Conservation (phyloP, 2,329 filamentous ascomycete genomes). For the Lasiodiplodia citricola region DNA sequence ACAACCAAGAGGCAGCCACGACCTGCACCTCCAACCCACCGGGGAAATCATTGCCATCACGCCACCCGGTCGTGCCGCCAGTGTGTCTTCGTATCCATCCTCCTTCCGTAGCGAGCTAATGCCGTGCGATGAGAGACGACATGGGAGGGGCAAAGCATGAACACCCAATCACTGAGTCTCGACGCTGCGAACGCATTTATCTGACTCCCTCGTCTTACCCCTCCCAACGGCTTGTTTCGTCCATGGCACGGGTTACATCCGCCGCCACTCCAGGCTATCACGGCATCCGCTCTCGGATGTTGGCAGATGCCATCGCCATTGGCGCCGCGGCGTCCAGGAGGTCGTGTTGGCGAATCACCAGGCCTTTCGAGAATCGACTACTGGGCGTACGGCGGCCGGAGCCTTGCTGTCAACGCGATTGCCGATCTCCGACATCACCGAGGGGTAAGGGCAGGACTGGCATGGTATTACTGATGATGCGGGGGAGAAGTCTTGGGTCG, state of each 20-base stretch:
- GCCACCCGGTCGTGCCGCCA: conserved; percentile 3
- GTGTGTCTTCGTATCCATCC: conserved; percentile 15
- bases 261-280: background rate
- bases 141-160: background rate
- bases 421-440: conserved; percentile 14
- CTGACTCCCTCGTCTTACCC: conserved; percentile 18
- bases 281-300: conserved; percentile 13
- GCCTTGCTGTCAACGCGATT: background rate
- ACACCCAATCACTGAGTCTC: background rate
- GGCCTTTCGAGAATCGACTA: background rate
- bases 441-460: background rate
- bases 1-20: background rate
- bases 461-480: conserved; percentile 5
- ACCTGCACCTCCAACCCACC: background rate
- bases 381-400: background rate
- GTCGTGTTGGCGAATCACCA: background rate
- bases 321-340: background rate
- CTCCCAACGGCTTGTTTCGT: background rate
- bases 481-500: conserved; percentile 1
- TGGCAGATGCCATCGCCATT: background rate
- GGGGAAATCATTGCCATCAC: conserved; percentile 4
- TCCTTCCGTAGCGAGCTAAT: conserved; percentile 6
- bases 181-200: conserved; percentile 9
- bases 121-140: conserved; percentile 11
- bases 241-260: conserved; percentile 19